These are phyloP conservation scores for Fusarium solani-melongenae DNA, from an alignment of 2,329 filamentous ascomycete genomes.

Conservation along the genomic window DNA sequence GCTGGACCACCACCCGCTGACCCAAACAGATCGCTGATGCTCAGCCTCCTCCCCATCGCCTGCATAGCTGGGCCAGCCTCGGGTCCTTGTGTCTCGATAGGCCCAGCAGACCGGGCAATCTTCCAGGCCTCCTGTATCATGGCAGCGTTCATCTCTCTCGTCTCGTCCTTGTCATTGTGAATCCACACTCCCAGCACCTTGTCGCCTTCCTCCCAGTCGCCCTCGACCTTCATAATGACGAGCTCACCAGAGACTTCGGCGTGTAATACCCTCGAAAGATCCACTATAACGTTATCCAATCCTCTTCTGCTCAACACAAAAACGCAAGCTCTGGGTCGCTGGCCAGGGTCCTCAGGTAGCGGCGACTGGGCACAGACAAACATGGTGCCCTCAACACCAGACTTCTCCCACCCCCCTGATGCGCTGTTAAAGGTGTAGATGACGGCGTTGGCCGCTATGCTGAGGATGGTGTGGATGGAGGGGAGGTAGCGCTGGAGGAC, in stretches of 20 bases:
- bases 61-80: constrained; percentile 57
- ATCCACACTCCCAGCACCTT: constrained; percentile 66
- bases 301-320: constrained; percentile 80
- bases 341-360: constrained; percentile 47
- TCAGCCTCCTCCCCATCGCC: constrained; percentile 57
- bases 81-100: constrained; percentile 43
- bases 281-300: constrained; percentile 76
- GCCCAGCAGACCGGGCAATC: constrained; percentile 46
- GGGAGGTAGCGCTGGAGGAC: constrained; percentile 87
- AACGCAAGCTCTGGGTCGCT: constrained; percentile 63
- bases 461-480: constrained; percentile 76
- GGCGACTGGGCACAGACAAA: constrained; percentile 81
- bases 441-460: constrained; percentile 86
- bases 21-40: constrained; percentile 59
- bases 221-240: constrained; percentile 59
- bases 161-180: constrained; percentile 61
- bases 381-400: constrained; percentile 84
- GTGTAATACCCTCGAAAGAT: constrained; percentile 69
- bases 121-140: constrained; percentile 59
- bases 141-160: constrained; percentile 54
- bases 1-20: constrained; percentile 43
- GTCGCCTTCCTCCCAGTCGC: constrained; percentile 48
- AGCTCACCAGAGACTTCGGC: constrained; percentile 72
- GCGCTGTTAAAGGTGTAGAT: constrained; percentile 81
- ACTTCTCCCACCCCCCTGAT: constrained; percentile 82